Percentiles rank a stretch among this genome's conserved stretches.
Conservation (phyloP, 2,329 filamentous ascomycete genomes). For the Nemania diffusa region DNA sequence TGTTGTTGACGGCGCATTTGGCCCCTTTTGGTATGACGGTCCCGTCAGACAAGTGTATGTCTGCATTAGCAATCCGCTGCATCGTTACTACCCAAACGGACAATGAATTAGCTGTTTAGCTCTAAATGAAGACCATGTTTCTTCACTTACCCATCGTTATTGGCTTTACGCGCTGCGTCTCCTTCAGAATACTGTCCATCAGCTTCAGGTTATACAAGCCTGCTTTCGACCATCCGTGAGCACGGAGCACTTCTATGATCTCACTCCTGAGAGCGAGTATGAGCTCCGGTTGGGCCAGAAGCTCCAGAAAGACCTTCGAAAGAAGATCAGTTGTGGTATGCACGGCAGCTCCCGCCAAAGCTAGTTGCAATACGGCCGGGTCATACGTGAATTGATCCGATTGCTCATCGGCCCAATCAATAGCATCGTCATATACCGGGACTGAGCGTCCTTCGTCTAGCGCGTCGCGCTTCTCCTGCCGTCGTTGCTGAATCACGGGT, state of each 20-base stretch:
- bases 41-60: constrained; percentile 28
- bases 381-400: constrained; percentile 12
- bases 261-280: constrained; percentile 21
- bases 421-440: constrained; percentile 19
- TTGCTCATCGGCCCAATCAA: constrained; percentile 22
- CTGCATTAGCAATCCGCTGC: constrained; percentile 6
- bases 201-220: constrained; percentile 25
- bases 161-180: constrained; percentile 29
- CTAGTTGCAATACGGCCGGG: constrained; percentile 17
- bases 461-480: constrained; percentile 8
- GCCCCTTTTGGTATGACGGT: constrained; percentile 17
- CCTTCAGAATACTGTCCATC: constrained; percentile 33
- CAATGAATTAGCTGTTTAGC: neutral
- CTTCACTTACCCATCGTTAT: constrained; percentile 14
- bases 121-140: neutral
- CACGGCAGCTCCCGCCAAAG: constrained; percentile 13
- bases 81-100: constrained; percentile 1
- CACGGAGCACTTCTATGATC: constrained; percentile 4
- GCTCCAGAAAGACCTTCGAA: constrained; percentile 18
- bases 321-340: constrained; percentile 28
- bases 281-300: constrained; percentile 14
- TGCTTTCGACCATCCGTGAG: constrained; percentile 19
- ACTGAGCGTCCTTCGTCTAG: neutral
- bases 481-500: constrained; percentile 13
- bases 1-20: constrained; percentile 15